These are phyloP conservation scores for Zarea fungicola DNA, from an alignment of 2,329 filamentous ascomycete species.

Conservation along the genomic window DNA sequence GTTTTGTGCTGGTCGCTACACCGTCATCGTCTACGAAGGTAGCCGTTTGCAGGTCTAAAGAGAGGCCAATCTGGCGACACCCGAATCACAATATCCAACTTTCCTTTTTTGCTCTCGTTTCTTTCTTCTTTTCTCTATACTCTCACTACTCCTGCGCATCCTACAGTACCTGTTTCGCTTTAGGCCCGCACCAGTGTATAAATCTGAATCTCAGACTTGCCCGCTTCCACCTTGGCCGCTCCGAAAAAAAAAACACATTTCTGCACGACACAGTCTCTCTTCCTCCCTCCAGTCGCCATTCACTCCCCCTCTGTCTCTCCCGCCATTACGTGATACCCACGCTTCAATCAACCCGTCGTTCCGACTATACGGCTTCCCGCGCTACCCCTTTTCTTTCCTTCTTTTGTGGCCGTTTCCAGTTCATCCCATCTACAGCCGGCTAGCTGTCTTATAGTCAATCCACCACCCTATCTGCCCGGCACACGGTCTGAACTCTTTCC, in stretches of 20 bases:
- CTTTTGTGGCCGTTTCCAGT: not conserved
- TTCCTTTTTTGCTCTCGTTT: not conserved
- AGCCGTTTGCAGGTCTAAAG: slow-evolving; percentile 1
- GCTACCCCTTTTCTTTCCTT: not conserved
- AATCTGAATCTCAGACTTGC: not conserved
- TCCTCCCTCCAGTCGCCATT: slow-evolving; percentile 2
- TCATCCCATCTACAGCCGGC: not conserved
- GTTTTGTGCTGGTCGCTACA: not conserved
- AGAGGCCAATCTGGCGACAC: not conserved
- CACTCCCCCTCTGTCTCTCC: not conserved
- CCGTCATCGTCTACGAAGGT: too few relatives aligned
- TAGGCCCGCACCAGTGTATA: slow-evolving; percentile 8
- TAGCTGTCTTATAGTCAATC: not conserved
- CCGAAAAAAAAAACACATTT: slow-evolving; percentile 10
- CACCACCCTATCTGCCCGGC: not conserved
- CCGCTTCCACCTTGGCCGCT: not conserved
- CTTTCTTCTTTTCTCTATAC: not conserved
- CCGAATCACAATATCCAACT: slow-evolving; percentile 2
- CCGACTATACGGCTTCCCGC: not conserved
- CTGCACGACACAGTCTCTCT: slow-evolving; percentile 8
- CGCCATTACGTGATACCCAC: not conserved
- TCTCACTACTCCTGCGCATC: not conserved
- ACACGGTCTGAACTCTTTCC: slow-evolving; percentile 1
- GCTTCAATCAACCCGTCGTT: not conserved
- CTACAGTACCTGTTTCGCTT: slow-evolving; percentile 2